Evolutionary conservation across 2,329 filamentous ascomycete species (phyloP), one percentile per base, ranked within the genome.

Genomic region (Diaporthe humulicola): DNA sequence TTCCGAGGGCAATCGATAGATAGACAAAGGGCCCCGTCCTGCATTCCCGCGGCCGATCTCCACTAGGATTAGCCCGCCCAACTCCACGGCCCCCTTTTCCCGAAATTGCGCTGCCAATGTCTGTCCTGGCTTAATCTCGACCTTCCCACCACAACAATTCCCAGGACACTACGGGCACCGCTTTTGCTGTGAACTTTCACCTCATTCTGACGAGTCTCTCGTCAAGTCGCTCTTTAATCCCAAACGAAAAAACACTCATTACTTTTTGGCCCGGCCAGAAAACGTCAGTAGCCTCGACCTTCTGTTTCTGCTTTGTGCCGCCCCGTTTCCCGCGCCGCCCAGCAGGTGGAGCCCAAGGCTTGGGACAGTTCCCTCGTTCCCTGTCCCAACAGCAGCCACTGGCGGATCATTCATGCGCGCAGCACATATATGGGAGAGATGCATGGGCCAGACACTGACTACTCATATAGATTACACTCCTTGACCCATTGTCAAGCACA

Each of bases 401-500:
- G 76, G 79, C 67, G 77, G 80, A 81, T 82, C 79, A 77, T 81
- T 81, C 74, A 81, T 81, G 79, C 79, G 70, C 73, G 56, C 60
- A 48, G 61, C 67, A 66, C 25, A 38, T 60, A 48, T 73, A n/a
- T n/a, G n/a, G n/a, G 48, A n/a, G 42, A 57, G 22, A 45, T 70
- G 60, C 57, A 61, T 54, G 48, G 42, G 60, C 70, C 33, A 72
- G 30, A 72, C 71, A 74, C 79, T 80, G 76, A 79, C 77, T 72
- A 45, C 75, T 57, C 67, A 38, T 61, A 72, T 74, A 81, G 80
- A 82, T 76, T 79, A 87, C 88, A 82, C 84, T 90, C 87, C 80
- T 90, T 89, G 86, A 87, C 75, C 82, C 79, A 82, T 82, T 85
- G 88, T 90, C 89, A 90, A 89, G 86, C 90, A 89, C 89, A 89